Evolutionary conservation across 2,329 filamentous ascomycete genomes (phyloP), one percentile per base, ranked within the genome.

Genomic region (Colletotrichum australisinense): DNA sequence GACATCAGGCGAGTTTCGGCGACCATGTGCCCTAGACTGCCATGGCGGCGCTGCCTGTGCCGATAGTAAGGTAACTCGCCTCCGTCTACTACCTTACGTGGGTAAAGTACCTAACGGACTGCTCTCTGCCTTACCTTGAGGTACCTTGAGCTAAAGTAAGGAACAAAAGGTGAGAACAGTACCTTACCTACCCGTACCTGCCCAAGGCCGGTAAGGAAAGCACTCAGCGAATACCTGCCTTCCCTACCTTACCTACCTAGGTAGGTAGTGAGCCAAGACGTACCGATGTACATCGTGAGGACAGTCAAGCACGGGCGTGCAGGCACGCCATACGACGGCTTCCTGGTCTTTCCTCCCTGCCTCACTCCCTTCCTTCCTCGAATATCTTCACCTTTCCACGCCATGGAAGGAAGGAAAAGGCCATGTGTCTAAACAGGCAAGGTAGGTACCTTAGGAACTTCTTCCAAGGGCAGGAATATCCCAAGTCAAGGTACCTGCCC

Each of bases 1-100:
- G 35, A 66, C 60, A 69, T 69, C 60, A 58, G 62, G 42, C 67
- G 60, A 65, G 67, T 65, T 46, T 69, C 53, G 52, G 67, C 30
- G 28, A 30, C 19, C 52, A 58, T 35, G 52, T 12, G 24, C 67
- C 35, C 32, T 55, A 46, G 9, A 55, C 35, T 30, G 49, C 57
- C 32, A 49, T 30, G 49, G 24, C 52, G 58, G 30, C 26, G 14
- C 42, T 67, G 56, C 4, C 24, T n/a, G 16, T 52, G 42, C 46
- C 38, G 38, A 12, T 22, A 49, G 24, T 11, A n/a, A 46, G 30
- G 24, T 11, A n/a, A 46, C 19, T 24, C 35, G 24, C n/a, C 32
- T 42, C 35, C 30, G 8, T 32, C 30, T 9, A 11, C 30, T 32
- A 32, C 30, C 2, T 9, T 8, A 7, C 7, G 7, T 30, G 1